Conservation (phyloP, 2,329 filamentous ascomycete genomes). For the Aspergillus carbonarius region DNA sequence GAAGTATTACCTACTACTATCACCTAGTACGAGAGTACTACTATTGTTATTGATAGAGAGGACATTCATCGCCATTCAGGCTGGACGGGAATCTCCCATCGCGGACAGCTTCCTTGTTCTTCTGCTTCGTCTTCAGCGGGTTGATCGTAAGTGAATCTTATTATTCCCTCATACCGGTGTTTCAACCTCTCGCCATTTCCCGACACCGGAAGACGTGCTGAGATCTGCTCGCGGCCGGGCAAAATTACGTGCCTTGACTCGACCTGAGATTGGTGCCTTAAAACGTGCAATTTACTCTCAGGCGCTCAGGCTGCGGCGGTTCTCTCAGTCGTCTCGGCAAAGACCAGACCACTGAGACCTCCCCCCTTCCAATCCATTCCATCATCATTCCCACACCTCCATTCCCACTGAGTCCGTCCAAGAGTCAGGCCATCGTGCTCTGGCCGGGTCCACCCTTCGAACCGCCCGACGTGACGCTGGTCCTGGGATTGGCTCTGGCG, state of each 20-base stretch:
- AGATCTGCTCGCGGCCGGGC: slow-evolving; percentile 15
- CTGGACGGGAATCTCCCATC: too few relatives aligned
- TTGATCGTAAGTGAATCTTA: not conserved
- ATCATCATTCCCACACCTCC: not conserved
- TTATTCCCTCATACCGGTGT: not conserved
- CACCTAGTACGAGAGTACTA: too few relatives aligned
- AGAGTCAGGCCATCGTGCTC: slow-evolving; percentile 32
- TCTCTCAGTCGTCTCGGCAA: not conserved
- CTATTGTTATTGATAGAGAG: too few relatives aligned
- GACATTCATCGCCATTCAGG: too few relatives aligned
- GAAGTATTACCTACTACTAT: not conserved
- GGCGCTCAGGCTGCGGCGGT: slow-evolving; percentile 23
- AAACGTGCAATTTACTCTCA: slow-evolving; percentile 8
- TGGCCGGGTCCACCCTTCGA: slow-evolving; percentile 24
- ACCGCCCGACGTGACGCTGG: slow-evolving; percentile 23
- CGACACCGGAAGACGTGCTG: slow-evolving; percentile 20
- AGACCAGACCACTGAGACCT: not conserved
- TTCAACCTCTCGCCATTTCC: not conserved
- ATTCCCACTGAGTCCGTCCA: not conserved
- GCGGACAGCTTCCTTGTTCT: too few relatives aligned
- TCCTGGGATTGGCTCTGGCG: slow-evolving; percentile 31
- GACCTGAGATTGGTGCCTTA: slow-evolving; percentile 16
- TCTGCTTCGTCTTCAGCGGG: too few relatives aligned
- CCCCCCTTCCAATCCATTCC: not conserved
- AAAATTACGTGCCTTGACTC: slow-evolving; percentile 3